These are phyloP conservation scores for Aspergillus pseudoviridinutans DNA, from an alignment of 2,329 filamentous ascomycete genomes.

Conservation along the genomic window DNA sequence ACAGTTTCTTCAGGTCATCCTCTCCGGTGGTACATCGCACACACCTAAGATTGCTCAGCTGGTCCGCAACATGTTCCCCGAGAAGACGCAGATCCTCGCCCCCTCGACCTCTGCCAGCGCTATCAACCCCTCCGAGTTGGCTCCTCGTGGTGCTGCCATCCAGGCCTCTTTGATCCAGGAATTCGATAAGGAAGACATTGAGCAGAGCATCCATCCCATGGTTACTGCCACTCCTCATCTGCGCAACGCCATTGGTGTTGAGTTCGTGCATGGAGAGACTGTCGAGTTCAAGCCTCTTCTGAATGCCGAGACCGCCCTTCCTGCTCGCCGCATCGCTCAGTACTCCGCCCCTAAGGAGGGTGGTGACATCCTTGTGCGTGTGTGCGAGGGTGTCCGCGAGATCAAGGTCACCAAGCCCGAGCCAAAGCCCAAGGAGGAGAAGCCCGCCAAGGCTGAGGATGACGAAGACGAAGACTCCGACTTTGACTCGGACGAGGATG, in stretches of 20 bases:
- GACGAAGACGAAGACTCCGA: slow-evolving; percentile 56
- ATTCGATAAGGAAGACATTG: slow-evolving; percentile 89
- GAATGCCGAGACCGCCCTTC: slow-evolving; percentile 80
- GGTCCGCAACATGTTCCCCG: slow-evolving; percentile 74
- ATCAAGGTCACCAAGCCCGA: slow-evolving; percentile 92
- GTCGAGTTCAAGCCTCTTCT: slow-evolving; percentile 78
- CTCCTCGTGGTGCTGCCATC: slow-evolving; percentile 85
- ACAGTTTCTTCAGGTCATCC: slow-evolving; percentile 59
- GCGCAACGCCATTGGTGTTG: slow-evolving; percentile 79
- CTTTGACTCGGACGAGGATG: slow-evolving; percentile 57
- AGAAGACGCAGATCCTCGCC: slow-evolving; percentile 71
- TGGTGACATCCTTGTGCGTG: slow-evolving; percentile 81
- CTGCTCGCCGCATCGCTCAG: slow-evolving; percentile 78
- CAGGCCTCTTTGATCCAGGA: slow-evolving; percentile 93
- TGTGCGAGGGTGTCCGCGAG: slow-evolving; percentile 82
- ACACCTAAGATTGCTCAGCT: slow-evolving; percentile 88
- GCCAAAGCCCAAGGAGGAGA: slow-evolving; percentile 64
- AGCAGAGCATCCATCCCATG: slow-evolving; percentile 91
- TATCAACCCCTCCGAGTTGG: slow-evolving; percentile 90
- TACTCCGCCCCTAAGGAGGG: slow-evolving; percentile 72
- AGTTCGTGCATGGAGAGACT: slow-evolving; percentile 59
- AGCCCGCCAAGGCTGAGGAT: slow-evolving; percentile 55
- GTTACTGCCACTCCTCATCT: slow-evolving; percentile 94
- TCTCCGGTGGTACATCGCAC: slow-evolving; percentile 87
- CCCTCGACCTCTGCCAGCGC: slow-evolving; percentile 73